Base-by-base conservation (phyloP, 2,329 filamentous ascomycete genomes). In the Plectosphaerella cucumerina region DNA sequence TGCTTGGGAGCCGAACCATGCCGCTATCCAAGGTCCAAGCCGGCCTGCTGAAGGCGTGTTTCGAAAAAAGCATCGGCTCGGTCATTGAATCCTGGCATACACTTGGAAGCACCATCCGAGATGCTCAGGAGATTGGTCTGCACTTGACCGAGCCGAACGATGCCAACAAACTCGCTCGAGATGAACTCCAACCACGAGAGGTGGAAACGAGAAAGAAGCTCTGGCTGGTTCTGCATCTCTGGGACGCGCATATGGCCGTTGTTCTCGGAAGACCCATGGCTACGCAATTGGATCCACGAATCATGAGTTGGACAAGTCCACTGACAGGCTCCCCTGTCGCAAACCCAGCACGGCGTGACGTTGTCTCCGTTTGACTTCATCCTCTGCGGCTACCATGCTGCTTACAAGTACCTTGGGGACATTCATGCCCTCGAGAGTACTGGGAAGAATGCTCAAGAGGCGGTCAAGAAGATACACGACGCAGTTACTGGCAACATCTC, bases 111-210 rank as follows among this genome's bases (percentile, higher is more conserved):
- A 39, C 52, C 11, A 51, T 54, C 33, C 39, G 49, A 34, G 45
- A 54, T 20, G 52, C 52, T 14, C 52, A 54, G 31, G 52, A 54
- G 33, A 45, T 54, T 42, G 52, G 52, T 18, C 46, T 54, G 18
- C 52, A 54, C 42, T 23, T 44, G 17, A 5, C 34, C 23, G 22
- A 23, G 34, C 22, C 42, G 43, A 20, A 20, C 41, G 20, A 22
- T 22, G 18, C 18, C 14, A 37, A 18, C 20, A 20, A 35, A 14
- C 47, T 14, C 6, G 1, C 11, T 20, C 26, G 33, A 41, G 18
- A 37, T 12, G 23, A 14, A 14, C 8, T 15, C 31, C 31, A 33
- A 18, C 33, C 21, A 35, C 20, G 21, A 39, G 52, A 49, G 37
- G 18, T n/a, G 39, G 45, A 48, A 23, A 35, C 47, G 33, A 26